Evolutionary conservation across 257 asterid genomes (phyloP).

Genomic region (Solanum habrochaites): DNA sequence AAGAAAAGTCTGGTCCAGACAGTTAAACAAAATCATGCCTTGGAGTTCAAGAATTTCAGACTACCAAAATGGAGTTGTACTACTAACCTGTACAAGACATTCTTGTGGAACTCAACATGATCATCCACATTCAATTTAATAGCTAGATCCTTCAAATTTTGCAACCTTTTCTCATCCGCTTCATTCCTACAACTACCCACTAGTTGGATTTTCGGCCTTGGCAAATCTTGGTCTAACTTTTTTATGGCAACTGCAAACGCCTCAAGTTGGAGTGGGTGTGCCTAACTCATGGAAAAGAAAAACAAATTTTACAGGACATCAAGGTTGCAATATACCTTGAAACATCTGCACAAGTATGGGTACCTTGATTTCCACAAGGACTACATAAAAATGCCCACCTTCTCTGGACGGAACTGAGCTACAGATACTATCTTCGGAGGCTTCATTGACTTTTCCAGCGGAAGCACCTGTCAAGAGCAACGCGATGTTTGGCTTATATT

Average conservation of each 20-base stretch:
- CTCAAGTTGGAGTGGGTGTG: constrained; percentile 85
- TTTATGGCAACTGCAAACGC: constrained; percentile 69
- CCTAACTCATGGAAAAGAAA: constrained; percentile 24
- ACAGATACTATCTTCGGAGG: constrained; percentile 76
- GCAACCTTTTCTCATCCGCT: constrained; percentile 87
- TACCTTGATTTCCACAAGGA: constrained; percentile 34
- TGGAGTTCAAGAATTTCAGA: neutral
- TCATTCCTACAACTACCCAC: constrained; percentile 97
- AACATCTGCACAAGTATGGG: constrained; percentile 6
- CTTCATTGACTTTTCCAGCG: constrained; percentile 49
- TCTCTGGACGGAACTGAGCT: constrained; percentile 98
- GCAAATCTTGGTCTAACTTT: constrained; percentile 34
- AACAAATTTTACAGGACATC: constrained; percentile 11
- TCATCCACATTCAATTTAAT: constrained; percentile 50
- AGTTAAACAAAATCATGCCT: neutral
- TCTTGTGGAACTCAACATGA: constrained; percentile 86
- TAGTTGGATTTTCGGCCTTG: constrained; percentile 71
- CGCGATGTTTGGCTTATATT: neutral
- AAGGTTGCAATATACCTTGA: constrained; percentile 1
- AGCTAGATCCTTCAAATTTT: constrained; percentile 61
- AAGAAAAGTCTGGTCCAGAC: neutral
- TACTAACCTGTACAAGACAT: constrained; percentile 70
- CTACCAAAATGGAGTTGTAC: neutral
- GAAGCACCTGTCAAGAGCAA: constrained; percentile 39
- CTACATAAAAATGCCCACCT: constrained; percentile 58